phyloP scores from a whole-genome alignment of 306 rosid genomes.

The Hippophae tibetana region DNA sequence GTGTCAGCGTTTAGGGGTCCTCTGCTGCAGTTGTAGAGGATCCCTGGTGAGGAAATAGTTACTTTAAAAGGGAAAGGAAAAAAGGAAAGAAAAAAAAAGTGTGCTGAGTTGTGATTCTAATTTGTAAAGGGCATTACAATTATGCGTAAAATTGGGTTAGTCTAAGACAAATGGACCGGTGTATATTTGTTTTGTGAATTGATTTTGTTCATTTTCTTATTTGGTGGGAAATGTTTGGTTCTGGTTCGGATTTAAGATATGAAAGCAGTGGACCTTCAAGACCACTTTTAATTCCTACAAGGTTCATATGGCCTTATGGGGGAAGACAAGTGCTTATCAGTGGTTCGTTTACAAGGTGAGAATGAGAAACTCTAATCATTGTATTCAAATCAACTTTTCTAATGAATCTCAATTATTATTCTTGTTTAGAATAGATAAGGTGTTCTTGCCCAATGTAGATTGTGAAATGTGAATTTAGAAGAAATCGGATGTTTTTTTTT shows the following conservation, averaged over 20 bases:
- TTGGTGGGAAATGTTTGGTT: slow-evolving; percentile 50
- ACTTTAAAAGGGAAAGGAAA: not conserved
- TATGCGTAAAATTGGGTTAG: slow-evolving; percentile 8
- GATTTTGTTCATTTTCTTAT: not conserved
- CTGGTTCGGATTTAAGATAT: slow-evolving; percentile 36
- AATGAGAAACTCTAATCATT: slow-evolving; percentile 1
- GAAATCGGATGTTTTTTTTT: slow-evolving; percentile 16
- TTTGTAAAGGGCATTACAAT: slow-evolving; percentile 3
- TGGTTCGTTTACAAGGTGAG: slow-evolving; percentile 68
- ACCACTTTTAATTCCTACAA: slow-evolving; percentile 43
- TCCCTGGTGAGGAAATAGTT: slow-evolving; percentile 28
- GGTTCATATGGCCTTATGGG: slow-evolving; percentile 69
- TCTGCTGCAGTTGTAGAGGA: slow-evolving; percentile 58
- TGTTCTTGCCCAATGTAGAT: slow-evolving; percentile 5
- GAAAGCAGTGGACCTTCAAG: slow-evolving; percentile 40
- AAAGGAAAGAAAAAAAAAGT: slow-evolving; percentile 6
- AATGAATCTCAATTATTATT: slow-evolving; percentile 4
- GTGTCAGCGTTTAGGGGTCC: slow-evolving; percentile 55
- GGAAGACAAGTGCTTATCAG: slow-evolving; percentile 60
- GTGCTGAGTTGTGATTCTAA: not conserved
- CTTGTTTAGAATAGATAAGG: not conserved
- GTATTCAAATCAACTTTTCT: slow-evolving; percentile 1
- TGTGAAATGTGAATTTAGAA: not conserved
- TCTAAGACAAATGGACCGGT: slow-evolving; percentile 14
- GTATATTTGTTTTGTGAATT: slow-evolving; percentile 6